Evolutionary conservation across 495 filamentous ascomycete species (phyloP), one percentile per base, ranked within the genome.

Genomic region (Talaromyces wortmannii): DNA sequence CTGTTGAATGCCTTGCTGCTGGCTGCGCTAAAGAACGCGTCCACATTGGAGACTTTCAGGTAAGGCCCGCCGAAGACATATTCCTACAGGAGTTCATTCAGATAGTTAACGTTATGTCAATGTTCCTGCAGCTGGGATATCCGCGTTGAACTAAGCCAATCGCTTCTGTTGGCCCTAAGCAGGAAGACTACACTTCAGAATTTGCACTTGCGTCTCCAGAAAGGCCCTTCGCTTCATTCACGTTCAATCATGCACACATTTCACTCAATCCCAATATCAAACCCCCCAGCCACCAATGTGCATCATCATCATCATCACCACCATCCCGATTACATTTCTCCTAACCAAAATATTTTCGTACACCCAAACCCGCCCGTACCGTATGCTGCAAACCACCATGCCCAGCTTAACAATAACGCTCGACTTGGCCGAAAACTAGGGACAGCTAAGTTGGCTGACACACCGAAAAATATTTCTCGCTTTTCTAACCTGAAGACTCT

Each of bases 1-100:
- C 80, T 84, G 30, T 71, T 86, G 68, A 86, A 82, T 54, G 83
- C 79, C 0, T 62, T 83, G 16, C 60, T 86, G 4, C 73, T 83
- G n/a, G 59, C 84, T 54, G 73, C 78, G 0, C 53, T 85, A 49
- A 77, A 74, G 49, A 78, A 77, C 52, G 75, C 81, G 30, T 69
- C 59, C 23, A 67, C 73, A 0, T 69, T 86, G 45, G 83, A 86
- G 61, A 67, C 64, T 8, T 85, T 86, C 63, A 71, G 65, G 80
- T 81, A 60, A 23, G 36, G 36, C 13, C 36, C 36, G 36, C 36
- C 2, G 1, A 40, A 55, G 74, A 59, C 10, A 46, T 33, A 29
- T 12, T 10, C 8, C 13, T 49, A 5, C 36, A 30, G 23, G n/a
- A 23, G 4, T 23, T 23, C 4, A 1, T 4, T 23, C 23, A 23